Evolutionary conservation across 495 filamentous ascomycete species (phyloP), one percentile per base, ranked within the genome.

Genomic region (Hypomontagnella submonticulosa): DNA sequence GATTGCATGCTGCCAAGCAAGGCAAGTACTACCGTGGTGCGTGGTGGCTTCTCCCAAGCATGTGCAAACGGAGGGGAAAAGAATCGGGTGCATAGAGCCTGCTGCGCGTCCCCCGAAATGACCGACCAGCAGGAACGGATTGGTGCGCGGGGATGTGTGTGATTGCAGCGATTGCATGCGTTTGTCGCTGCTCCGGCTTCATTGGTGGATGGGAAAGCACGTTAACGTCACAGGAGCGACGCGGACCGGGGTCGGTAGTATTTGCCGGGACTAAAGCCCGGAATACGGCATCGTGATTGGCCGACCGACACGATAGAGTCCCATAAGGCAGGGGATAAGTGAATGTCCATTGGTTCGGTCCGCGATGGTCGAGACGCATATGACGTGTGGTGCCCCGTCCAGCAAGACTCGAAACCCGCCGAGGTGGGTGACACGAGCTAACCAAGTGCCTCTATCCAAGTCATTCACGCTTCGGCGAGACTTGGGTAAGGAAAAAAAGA

Each of bases 221-320:
- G 44, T 46, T 12, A 63, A 63, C 66, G 66, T 69, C 66, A 69
- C 60, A 63, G 58, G 36, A 57, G 43, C 18, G 42, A 16, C 19
- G 50, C 11, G 18, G 50, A 55, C 55, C 38, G 30, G 65, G 59
- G 58, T 58, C 30, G 36, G 46, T 59, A 36, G 60, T 33, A 69
- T 63, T 63, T 69, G 66, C 66, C 66, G 66, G 65, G 65, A 59
- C 48, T 43, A 55, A 48, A 10, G 42, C 49, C 52, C 43, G 48
- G 54, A 50, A 11, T 46, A 2, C 41, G 48, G 18, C 44, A 37
- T 19, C 47, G 19, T 68, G 48, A 68, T 68, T 68, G 65, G 65
- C 4, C 50, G 18, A 4, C 18, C 32, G 49, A 38, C 43, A 23
- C 36, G 16, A 49, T 49, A 11, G 40, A 34, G 40, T 5, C 20